These are phyloP conservation scores for Phaeoacremonium minimum DNA, from an alignment of 2,329 filamentous ascomycete species.

Conservation along the genomic window DNA sequence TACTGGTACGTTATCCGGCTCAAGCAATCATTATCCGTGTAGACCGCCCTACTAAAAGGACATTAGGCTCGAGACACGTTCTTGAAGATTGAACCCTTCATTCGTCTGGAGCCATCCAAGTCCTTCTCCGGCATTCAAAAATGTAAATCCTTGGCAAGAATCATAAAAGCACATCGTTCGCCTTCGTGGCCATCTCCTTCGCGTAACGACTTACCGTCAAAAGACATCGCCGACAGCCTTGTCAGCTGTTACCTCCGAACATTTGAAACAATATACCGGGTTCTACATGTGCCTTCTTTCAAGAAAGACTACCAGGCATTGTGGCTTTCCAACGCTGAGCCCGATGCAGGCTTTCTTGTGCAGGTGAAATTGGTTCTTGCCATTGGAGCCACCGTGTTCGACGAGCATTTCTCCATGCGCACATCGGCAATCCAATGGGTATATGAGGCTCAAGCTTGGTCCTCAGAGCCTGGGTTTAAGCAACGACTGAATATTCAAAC, in stretches of 20 bases:
- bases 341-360: constrained; percentile 42
- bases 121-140: constrained; percentile 31
- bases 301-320: constrained; percentile 41
- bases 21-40: not conserved
- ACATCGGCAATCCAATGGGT: constrained; percentile 49
- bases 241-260: constrained; percentile 44
- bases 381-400: constrained; percentile 47
- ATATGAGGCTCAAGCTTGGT: constrained; percentile 52
- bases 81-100: constrained; percentile 33
- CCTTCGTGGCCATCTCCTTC: constrained; percentile 42
- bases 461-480: constrained; percentile 49
- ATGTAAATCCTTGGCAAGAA: constrained; percentile 48
- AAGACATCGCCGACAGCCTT: constrained; percentile 37
- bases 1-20: too few relatives aligned
- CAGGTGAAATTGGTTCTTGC: constrained; percentile 56
- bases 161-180: constrained; percentile 44
- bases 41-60: too few relatives aligned
- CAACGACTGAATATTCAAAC: constrained; percentile 40
- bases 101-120: constrained; percentile 30
- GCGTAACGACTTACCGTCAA: constrained; percentile 39
- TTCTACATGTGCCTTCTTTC: constrained; percentile 49
- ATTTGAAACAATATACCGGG: constrained; percentile 40
- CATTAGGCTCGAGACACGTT: constrained; percentile 37
- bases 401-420: constrained; percentile 45
- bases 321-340: constrained; percentile 30